Conservation (phyloP, 2,329 filamentous ascomycete species). For the Diplodia seriata region DNA sequence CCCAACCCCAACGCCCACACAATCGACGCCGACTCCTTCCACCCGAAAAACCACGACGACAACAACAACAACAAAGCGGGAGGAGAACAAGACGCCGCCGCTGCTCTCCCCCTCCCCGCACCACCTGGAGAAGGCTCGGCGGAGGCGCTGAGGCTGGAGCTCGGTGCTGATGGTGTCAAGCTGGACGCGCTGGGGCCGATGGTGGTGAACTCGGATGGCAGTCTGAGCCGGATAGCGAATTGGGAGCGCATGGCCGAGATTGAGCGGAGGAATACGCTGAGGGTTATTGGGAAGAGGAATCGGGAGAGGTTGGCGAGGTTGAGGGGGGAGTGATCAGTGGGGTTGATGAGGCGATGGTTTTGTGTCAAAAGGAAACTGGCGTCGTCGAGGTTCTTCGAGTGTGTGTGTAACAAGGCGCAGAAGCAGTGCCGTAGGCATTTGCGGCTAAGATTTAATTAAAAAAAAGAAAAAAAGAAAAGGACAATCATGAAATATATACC, state of each 20-base stretch:
- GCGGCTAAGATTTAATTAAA: too few species aligned
- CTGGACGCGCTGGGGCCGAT: conserved; percentile 75
- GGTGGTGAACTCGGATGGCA: conserved; percentile 76
- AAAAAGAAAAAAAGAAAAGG: too few species aligned
- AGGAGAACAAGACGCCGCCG: neutral
- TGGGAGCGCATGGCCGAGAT: conserved; percentile 74
- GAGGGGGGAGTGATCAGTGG: too few species aligned
- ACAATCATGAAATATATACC: too few species aligned
- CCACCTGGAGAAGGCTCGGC: conserved; percentile 34
- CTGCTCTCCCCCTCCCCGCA: conserved; percentile 34
- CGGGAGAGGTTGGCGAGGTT: conserved; percentile 65
- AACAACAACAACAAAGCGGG: neutral
- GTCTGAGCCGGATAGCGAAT: conserved; percentile 73
- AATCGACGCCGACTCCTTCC: conserved; percentile 27
- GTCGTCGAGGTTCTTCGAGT: too few species aligned
- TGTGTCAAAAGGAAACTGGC: too few species aligned
- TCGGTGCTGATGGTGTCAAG: conserved; percentile 54
- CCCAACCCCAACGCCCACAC: neutral
- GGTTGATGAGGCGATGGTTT: too few species aligned
- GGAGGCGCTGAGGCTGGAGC: conserved; percentile 45
- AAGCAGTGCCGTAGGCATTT: too few species aligned
- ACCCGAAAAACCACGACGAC: neutral
- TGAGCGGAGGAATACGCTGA: conserved; percentile 71
- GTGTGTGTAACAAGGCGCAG: too few species aligned
- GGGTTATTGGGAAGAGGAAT: conserved; percentile 73